phyloP scores from a whole-genome alignment of 768 basidiomycete species.

The Amanita rubescens region DNA sequence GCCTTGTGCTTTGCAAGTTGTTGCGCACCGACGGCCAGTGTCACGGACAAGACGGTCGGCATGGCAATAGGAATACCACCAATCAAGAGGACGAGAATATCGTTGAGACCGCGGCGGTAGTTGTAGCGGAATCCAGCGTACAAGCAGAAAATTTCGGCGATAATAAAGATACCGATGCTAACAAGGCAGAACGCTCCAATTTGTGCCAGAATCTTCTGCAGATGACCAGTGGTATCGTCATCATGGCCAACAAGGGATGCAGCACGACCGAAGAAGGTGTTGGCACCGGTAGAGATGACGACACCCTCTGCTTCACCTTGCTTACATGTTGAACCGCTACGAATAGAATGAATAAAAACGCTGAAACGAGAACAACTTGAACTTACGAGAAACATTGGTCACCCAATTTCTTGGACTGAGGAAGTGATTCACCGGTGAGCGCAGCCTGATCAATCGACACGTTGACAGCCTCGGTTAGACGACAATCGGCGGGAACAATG shows the following conservation, averaged over 20 bases:
- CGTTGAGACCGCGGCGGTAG: slow-evolving; percentile 93
- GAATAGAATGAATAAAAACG: slow-evolving; percentile 9
- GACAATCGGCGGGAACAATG: slow-evolving; percentile 96
- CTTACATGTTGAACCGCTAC: slow-evolving; percentile 93
- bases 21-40: slow-evolving; percentile 97
- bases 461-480: slow-evolving; percentile 94
- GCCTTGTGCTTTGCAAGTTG: slow-evolving; percentile 99
- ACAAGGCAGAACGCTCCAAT: slow-evolving; percentile 97
- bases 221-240: slow-evolving; percentile 95
- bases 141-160: slow-evolving; percentile 90
- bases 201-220: slow-evolving; percentile 97
- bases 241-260: slow-evolving; percentile 96
- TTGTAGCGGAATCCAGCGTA: slow-evolving; percentile 87
- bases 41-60: slow-evolving; percentile 98
- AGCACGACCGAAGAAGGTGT: slow-evolving; percentile 99
- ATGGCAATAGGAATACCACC: slow-evolving; percentile 99
- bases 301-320: slow-evolving; percentile 99
- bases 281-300: slow-evolving; percentile 95
- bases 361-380: slow-evolving; percentile 5
- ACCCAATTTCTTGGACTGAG: slow-evolving; percentile 83
- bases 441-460: slow-evolving; percentile 98
- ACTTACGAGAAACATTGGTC: slow-evolving; percentile 98
- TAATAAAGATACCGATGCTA: slow-evolving; percentile 91
- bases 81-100: slow-evolving; percentile 97
- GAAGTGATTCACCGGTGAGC: slow-evolving; percentile 94